Evolutionary conservation across 768 basidiomycete species (phyloP).

Genomic region (Lentinula detonsa): DNA sequence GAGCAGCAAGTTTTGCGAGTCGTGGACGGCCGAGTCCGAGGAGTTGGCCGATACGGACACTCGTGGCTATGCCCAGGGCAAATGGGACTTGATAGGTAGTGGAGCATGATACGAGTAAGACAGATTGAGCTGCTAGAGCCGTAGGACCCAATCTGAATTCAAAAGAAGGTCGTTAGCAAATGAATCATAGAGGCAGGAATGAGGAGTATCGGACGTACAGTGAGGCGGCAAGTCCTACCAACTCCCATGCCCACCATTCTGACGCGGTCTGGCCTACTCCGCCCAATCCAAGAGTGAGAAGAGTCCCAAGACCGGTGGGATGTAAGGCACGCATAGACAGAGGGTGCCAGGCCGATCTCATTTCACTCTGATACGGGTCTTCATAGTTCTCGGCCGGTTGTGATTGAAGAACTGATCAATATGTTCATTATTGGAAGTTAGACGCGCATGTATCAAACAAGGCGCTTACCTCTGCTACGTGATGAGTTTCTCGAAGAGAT

Average conservation of each 20-base stretch:
- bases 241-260: slow-evolving; percentile 99
- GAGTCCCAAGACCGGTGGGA: slow-evolving; percentile 51
- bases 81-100: slow-evolving; percentile 81
- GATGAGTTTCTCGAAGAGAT: background rate
- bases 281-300: slow-evolving; percentile 73
- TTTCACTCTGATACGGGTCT: background rate
- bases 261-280: slow-evolving; percentile 82
- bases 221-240: slow-evolving; percentile 54
- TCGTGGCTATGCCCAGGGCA: slow-evolving; percentile 73
- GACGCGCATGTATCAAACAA: background rate
- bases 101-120: slow-evolving; percentile 70
- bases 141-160: slow-evolving; percentile 63
- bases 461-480: background rate
- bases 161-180: background rate
- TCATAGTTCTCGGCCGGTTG: background rate
- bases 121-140: slow-evolving; percentile 82
- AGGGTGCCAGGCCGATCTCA: slow-evolving; percentile 76
- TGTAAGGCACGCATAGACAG: slow-evolving; percentile 54
- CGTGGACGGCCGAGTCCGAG: slow-evolving; percentile 73
- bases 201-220: slow-evolving; percentile 22
- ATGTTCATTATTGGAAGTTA: background rate
- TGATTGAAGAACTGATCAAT: background rate
- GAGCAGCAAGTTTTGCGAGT: slow-evolving; percentile 66
- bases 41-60: slow-evolving; percentile 88
- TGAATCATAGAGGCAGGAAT: too few relatives aligned